These are phyloP conservation scores for Vicia faba DNA, from an alignment of 306 rosid species.

Conservation along the genomic window DNA sequence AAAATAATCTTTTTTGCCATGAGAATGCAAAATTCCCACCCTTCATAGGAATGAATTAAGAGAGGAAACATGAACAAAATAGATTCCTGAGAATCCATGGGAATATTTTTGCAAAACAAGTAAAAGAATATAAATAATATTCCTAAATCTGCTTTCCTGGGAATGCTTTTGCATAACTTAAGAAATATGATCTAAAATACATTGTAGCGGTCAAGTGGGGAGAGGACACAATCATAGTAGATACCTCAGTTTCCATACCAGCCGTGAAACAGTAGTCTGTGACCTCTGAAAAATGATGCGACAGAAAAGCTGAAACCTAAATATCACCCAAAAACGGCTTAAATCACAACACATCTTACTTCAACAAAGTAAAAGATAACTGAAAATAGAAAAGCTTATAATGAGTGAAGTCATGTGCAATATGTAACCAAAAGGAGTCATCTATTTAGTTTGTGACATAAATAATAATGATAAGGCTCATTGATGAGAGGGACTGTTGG, in stretches of 20 bases:
- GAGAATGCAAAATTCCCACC: slow-evolving; percentile 14
- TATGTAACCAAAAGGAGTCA: background rate
- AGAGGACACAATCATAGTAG: slow-evolving; percentile 21
- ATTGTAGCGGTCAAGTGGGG: background rate
- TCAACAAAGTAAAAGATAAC: slow-evolving; percentile 21
- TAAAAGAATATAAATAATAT: background rate
- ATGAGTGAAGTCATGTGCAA: slow-evolving; percentile 13
- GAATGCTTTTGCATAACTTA: background rate
- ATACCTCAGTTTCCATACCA: slow-evolving; percentile 98
- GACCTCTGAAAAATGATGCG: slow-evolving; percentile 91
- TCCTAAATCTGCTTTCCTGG: background rate
- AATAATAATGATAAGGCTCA: slow-evolving; percentile 11
- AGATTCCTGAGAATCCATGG: background rate
- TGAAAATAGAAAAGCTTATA: slow-evolving; percentile 17
- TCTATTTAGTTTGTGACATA: background rate
- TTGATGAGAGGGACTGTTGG: slow-evolving; percentile 6
- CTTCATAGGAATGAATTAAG: background rate
- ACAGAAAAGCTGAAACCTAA: slow-evolving; percentile 95
- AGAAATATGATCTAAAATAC: slow-evolving; percentile 3
- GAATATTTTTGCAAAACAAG: background rate
- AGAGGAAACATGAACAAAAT: background rate
- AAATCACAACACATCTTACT: slow-evolving; percentile 10
- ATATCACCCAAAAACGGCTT: slow-evolving; percentile 37
- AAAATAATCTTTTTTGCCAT: background rate
- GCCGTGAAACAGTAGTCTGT: slow-evolving; percentile 94